These are phyloP conservation scores for Exophiala mesophila DNA, from an alignment of 2,329 filamentous ascomycete species.

Conservation along the genomic window DNA sequence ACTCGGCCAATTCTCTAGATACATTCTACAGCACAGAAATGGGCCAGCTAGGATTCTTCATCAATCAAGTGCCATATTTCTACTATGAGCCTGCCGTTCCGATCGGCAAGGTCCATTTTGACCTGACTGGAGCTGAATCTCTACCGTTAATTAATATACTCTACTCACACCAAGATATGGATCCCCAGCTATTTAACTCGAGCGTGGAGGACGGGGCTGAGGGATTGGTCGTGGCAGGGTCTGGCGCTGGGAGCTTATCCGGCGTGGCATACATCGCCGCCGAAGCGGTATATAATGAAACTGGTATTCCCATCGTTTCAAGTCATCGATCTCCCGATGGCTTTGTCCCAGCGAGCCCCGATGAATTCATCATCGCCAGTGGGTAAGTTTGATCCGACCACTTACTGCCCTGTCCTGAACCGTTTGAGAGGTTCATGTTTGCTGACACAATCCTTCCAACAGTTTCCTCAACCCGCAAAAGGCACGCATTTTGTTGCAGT, in stretches of 20 bases:
- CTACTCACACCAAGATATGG: conserved; percentile 4
- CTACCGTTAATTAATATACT: conserved; percentile 1
- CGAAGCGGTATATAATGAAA: conserved; percentile 2
- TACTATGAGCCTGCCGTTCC: conserved; percentile 52
- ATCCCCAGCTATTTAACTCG: conserved; percentile 2
- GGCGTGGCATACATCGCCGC: neutral
- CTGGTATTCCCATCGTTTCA: conserved; percentile 1
- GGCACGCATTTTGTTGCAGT: conserved; percentile 1
- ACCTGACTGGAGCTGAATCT: neutral
- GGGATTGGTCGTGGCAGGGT: neutral
- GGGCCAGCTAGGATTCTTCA: conserved; percentile 54
- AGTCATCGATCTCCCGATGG: neutral
- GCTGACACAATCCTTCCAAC: no score
- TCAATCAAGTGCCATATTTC: conserved; percentile 56
- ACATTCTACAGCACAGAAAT: conserved; percentile 57
- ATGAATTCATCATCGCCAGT: neutral
- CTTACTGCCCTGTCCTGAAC: no score
- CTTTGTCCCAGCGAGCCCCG: neutral
- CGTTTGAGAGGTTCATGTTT: no score
- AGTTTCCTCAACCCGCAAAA: conserved; percentile 3
- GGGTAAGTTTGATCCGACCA: neutral
- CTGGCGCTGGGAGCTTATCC: conserved; percentile 1
- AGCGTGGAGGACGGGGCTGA: conserved; percentile 1
- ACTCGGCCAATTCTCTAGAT: conserved; percentile 58
- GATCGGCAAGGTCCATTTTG: conserved; percentile 35